A percentile compares a stretch with the other conserved stretches of the same genome.
Conservation (phyloP, 2,329 filamentous ascomycete species). For the Penicillium vulpinum region DNA sequence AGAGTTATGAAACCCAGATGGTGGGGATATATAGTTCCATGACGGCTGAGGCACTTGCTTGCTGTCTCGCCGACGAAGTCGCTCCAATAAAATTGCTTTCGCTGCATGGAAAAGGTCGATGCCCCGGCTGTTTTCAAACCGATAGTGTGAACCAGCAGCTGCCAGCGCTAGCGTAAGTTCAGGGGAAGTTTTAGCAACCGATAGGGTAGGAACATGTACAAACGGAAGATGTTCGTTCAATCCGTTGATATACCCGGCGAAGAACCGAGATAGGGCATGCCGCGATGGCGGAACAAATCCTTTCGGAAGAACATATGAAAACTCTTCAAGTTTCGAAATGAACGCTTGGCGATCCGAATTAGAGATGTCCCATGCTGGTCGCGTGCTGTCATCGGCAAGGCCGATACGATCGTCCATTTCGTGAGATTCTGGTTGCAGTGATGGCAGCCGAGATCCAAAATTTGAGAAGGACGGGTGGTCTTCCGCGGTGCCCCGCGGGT, state of each 20-base stretch:
- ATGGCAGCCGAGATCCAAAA: constrained; percentile 50
- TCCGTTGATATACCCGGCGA: constrained; percentile 55
- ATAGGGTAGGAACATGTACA: constrained; percentile 52
- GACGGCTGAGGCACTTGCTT: constrained; percentile 44
- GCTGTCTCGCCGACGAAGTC: constrained; percentile 53
- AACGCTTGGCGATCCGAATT: constrained; percentile 49
- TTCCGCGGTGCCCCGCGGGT: constrained; percentile 39
- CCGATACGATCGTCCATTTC: constrained; percentile 47
- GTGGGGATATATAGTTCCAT: constrained; percentile 44
- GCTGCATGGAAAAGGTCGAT: constrained; percentile 60
- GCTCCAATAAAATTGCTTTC: constrained; percentile 55
- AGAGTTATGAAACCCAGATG: constrained; percentile 41
- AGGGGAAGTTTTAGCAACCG: constrained; percentile 45
- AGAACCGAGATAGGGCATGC: constrained; percentile 50
- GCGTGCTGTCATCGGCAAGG: constrained; percentile 44
- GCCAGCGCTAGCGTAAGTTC: constrained; percentile 55
- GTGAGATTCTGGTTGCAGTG: constrained; percentile 48
- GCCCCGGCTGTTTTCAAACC: constrained; percentile 52
- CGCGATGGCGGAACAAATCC: constrained; percentile 51
- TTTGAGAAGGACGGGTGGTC: constrained; percentile 50
- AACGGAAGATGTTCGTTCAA: constrained; percentile 55
- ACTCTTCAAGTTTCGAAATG: constrained; percentile 47
- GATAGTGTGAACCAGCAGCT: constrained; percentile 52
- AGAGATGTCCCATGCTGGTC: constrained; percentile 50
- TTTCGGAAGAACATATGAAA: constrained; percentile 48